Conservation (phyloP, 139 green algal species). For the Auxenochlorella pyrenoidosa region DNA sequence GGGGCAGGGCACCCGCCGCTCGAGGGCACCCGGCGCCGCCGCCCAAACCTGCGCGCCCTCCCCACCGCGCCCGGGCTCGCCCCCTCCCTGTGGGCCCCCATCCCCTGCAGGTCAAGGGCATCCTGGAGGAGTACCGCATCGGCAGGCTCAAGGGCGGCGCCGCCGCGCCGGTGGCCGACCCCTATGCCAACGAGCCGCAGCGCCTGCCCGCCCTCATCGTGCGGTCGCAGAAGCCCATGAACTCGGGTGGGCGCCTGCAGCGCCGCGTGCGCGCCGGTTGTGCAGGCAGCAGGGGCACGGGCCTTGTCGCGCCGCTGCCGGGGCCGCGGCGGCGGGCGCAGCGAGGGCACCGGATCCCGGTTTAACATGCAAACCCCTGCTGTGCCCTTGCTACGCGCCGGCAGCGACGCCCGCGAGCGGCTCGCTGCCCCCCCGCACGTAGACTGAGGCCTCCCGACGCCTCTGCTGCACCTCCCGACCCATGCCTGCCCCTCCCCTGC, state of each 20-base stretch:
- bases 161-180: slow-evolving; percentile 57
- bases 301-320: neutral
- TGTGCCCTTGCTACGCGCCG: too few species aligned
- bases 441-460: neutral
- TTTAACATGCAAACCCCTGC: too few species aligned
- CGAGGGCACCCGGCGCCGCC: too few species aligned
- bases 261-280: neutral
- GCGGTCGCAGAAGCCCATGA: slow-evolving; percentile 79
- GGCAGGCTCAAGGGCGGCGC: slow-evolving; percentile 65
- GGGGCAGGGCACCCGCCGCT: neutral
- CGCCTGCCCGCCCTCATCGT: slow-evolving; percentile 71
- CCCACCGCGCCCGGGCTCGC: too few species aligned
- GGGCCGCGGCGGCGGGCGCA: too few species aligned
- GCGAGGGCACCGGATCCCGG: too few species aligned
- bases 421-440: too few species aligned
- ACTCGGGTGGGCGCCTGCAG: slow-evolving; percentile 48
- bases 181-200: slow-evolving; percentile 81
- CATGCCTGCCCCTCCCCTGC: neutral
- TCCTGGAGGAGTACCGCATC: slow-evolving; percentile 85
- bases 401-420: too few species aligned
- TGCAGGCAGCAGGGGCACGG: neutral
- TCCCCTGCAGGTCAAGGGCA: slow-evolving; percentile 53
- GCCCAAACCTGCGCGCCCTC: too few species aligned
- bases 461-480: neutral
- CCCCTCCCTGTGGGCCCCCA: neutral